phyloP scores from a whole-genome alignment of 192 early-diverging fungal species.

The Backusella australiensis region DNA sequence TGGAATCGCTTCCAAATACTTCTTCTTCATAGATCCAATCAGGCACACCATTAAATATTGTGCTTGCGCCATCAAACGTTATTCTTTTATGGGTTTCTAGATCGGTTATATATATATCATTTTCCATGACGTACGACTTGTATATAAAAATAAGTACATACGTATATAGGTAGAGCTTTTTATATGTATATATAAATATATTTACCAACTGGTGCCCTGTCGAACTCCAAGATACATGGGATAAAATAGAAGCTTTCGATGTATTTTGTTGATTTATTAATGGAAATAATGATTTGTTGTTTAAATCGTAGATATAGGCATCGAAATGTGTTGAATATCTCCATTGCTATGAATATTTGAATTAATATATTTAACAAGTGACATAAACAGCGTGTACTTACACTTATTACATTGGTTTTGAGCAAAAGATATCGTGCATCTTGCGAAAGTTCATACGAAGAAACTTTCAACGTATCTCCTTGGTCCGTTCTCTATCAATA shows the following conservation, averaged over 20 bases:
- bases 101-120: constrained; percentile 83
- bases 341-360: constrained; percentile 55
- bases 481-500: background rate
- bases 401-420: constrained; percentile 54
- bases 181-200: constrained; percentile 42
- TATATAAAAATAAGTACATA: constrained; percentile 5
- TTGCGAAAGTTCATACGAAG: constrained; percentile 63
- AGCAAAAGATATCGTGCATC: constrained; percentile 77
- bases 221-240: constrained; percentile 76
- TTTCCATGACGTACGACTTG: constrained; percentile 78
- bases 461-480: constrained; percentile 17
- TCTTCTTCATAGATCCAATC: constrained; percentile 99
- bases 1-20: constrained; percentile 60
- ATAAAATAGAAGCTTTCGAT: constrained; percentile 49
- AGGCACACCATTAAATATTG: constrained; percentile 86
- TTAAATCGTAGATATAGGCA: constrained; percentile 74
- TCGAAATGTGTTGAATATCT: constrained; percentile 78
- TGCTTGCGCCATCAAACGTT: constrained; percentile 78
- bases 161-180: background rate
- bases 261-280: constrained; percentile 42
- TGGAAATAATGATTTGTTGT: constrained; percentile 52
- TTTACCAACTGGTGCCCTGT: constrained; percentile 66
- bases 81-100: constrained; percentile 64
- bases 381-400: constrained; percentile 33
- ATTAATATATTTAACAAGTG: background rate